A percentile compares a stretch with the other conserved stretches of the same genome.
phyloP scores from a whole-genome alignment of 2,329 filamentous ascomycete genomes.

The Aspergillus uvarum region DNA sequence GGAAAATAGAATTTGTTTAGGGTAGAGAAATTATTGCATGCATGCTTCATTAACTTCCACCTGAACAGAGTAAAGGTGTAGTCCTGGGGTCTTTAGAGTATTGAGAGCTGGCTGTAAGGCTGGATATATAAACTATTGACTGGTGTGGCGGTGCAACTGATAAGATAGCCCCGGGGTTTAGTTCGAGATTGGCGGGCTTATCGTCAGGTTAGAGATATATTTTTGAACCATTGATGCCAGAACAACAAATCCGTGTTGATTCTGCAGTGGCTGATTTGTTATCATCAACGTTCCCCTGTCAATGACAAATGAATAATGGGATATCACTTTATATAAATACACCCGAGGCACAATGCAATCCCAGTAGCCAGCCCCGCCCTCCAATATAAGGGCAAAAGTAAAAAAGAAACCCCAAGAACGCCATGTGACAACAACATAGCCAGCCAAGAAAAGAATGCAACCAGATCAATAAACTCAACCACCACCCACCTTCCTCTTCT shows the following conservation, averaged over 20 bases:
- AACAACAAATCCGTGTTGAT: background rate
- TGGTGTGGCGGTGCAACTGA: too few species aligned
- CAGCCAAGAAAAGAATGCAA: too few species aligned
- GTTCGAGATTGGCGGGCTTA: too few species aligned
- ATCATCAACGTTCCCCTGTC: background rate
- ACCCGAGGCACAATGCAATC: background rate
- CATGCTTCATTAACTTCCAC: background rate
- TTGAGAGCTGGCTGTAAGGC: too few species aligned
- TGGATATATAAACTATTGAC: too few species aligned
- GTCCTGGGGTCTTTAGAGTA: too few species aligned
- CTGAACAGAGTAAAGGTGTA: too few species aligned
- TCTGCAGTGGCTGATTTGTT: background rate
- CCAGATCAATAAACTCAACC: background rate
- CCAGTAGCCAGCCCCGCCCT: background rate
- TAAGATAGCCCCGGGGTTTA: too few species aligned
- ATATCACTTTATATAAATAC: background rate
- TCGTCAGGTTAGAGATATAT: background rate
- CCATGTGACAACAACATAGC: background rate
- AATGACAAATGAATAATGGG: background rate
- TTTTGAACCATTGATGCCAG: background rate
- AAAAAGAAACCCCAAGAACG: background rate
- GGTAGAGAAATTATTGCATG: background rate
- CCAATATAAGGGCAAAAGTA: background rate
- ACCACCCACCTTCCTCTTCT: slow-evolving; percentile 34
- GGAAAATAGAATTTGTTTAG: background rate